Evolutionary conservation across 345 rosid species (phyloP), one percentile per base, ranked within the genome.

Genomic region (Eucalyptus erythrocorys): DNA sequence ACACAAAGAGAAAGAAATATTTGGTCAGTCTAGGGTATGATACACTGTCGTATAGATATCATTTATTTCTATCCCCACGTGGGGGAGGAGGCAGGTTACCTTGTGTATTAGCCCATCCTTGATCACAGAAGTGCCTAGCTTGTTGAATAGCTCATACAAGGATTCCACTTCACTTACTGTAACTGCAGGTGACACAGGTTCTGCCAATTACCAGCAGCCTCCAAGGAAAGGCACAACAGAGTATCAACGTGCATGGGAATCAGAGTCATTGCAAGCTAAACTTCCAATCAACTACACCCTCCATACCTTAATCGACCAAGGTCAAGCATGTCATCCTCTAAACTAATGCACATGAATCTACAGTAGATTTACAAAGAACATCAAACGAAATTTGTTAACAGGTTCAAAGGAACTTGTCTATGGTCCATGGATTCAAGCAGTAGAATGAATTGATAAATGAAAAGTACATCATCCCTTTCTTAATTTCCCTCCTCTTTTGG

Each of bases 81-180:
- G 47, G 21, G 82, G 81, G 82, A 76, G 61, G 76, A 27, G n/a
- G 55, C 16, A 10, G 42, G 45, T 37, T 88, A 88, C 89, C 89
- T 82, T 88, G 40, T 88, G 87, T 43, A 88, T 85, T 13, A 45
- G 82, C 27, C 42, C 89, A 88, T 88, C 89, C 34, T 88, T 82
- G 85, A 88, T 68, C 24, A 88, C 37, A 32, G 89, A 82, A n/a
- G 57, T 55, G 89, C 89, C 85, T 42, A 88, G 59, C 76, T 88
- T 85, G 32, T 48, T 45, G 48, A 82, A 88, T 30, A 88, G 89
- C 76, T 88, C 89, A 55, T 61, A 48, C 45, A 88, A 88, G 32
- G 89, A 59, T 82, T 88, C 42, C 71, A 88, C 89, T 85, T 88
- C 89, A 66, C 64, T 88, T 32, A 88, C 89, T 59, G 57, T 84